Percentiles rank a stretch among this genome's conserved stretches.
phyloP scores from a whole-genome alignment of 2,329 filamentous ascomycete species.

The Metarhizium brunneum region DNA sequence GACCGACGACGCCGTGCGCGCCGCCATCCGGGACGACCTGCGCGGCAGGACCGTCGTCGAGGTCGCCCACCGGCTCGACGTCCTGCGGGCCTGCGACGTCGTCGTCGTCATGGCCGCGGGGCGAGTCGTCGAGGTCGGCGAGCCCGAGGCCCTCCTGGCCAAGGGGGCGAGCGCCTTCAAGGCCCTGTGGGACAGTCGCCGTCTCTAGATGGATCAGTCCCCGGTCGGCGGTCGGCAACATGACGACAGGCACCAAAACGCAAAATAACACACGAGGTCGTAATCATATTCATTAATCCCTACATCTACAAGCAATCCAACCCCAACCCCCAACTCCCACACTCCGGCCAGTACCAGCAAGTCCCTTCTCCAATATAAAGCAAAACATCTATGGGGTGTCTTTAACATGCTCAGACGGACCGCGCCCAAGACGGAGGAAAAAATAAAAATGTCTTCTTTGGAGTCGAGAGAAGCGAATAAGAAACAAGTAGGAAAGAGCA shows the following conservation, averaged over 20 bases:
- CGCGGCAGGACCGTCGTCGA: slow-evolving; percentile 17
- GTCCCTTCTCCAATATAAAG: background rate
- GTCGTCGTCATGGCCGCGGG: slow-evolving; percentile 20
- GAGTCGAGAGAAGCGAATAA: background rate
- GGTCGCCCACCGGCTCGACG: slow-evolving; percentile 20
- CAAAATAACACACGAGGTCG: background rate
- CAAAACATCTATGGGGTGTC: background rate
- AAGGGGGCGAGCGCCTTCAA: slow-evolving; percentile 11
- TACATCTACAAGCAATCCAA: slow-evolving; percentile 3
- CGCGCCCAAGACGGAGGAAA: background rate
- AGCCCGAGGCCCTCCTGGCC: slow-evolving; percentile 15
- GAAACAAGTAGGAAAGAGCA: background rate
- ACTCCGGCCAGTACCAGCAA: background rate
- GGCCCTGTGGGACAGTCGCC: slow-evolving; percentile 11
- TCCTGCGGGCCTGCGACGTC: slow-evolving; percentile 17
- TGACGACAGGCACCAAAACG: no score
- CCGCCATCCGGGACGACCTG: slow-evolving; percentile 13
- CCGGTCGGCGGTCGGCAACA: no score
- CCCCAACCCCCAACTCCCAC: background rate
- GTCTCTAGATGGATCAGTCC: background rate
- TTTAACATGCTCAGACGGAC: background rate
- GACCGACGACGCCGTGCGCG: slow-evolving; percentile 18
- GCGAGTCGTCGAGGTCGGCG: slow-evolving; percentile 15
- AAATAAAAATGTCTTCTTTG: background rate
- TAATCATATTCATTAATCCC: slow-evolving; percentile 1